Conservation (phyloP, 768 basidiomycete genomes). For the Russula vinacea region DNA sequence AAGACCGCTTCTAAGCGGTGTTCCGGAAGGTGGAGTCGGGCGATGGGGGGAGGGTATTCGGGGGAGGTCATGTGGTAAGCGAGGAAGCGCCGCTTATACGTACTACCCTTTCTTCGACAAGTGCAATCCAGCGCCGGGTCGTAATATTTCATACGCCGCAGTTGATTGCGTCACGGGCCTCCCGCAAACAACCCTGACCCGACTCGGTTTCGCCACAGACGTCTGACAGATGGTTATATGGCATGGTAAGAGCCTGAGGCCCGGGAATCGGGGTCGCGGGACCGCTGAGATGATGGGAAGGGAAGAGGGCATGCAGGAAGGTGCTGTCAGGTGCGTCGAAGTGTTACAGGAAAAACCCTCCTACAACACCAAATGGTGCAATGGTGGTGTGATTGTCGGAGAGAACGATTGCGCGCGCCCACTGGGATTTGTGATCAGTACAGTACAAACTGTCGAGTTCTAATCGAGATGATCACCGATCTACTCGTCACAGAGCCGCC, state of each 20-base stretch:
- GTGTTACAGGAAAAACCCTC: background rate
- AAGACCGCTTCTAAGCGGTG: background rate
- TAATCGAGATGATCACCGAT: slow-evolving; percentile 19
- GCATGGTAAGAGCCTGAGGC: background rate
- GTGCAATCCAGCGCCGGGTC: slow-evolving; percentile 2
- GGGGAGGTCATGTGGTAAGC: slow-evolving; percentile 9
- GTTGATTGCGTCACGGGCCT: slow-evolving; percentile 11
- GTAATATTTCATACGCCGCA: background rate
- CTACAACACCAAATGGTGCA: background rate
- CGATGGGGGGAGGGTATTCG: background rate
- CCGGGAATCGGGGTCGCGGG: background rate
- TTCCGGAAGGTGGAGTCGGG: slow-evolving; percentile 8
- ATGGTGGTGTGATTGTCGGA: background rate
- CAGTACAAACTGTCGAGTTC: background rate
- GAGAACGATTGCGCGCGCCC: background rate
- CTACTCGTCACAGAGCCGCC: slow-evolving; percentile 10
- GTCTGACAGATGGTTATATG: background rate
- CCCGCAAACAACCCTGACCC: background rate
- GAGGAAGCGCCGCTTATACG: slow-evolving; percentile 11
- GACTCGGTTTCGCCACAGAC: background rate
- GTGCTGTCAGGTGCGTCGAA: background rate
- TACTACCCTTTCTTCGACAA: background rate
- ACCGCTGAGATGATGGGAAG: background rate
- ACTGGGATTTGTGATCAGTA: background rate
- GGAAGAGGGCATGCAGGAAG: background rate